A percentile compares a stretch with the other conserved stretches of the same genome.
These are phyloP conservation scores for Wickerhamia fluorescens DNA, from an alignment of 805 yeast species.

Conservation along the genomic window DNA sequence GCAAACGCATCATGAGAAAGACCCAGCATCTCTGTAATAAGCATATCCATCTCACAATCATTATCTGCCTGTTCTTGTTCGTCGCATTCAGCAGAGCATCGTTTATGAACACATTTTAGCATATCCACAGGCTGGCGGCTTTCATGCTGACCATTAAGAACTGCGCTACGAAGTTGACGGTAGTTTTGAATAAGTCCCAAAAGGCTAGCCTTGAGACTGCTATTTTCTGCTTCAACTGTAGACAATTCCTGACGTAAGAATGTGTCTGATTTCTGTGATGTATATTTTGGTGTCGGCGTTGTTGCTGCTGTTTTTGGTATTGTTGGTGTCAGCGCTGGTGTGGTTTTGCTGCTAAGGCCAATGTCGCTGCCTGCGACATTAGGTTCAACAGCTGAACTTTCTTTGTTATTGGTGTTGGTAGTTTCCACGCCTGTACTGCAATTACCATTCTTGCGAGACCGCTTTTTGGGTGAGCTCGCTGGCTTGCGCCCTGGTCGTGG, in stretches of 20 bases:
- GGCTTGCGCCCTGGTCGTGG: constrained; percentile 70
- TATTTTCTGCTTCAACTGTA: constrained; percentile 25
- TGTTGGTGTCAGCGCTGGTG: too few relatives aligned
- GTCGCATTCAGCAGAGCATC: background rate
- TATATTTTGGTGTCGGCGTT: constrained; percentile 3
- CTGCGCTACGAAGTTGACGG: constrained; percentile 26
- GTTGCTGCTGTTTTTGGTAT: constrained; percentile 4
- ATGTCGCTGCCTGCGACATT: too few relatives aligned
- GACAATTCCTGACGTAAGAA: background rate
- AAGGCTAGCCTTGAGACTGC: constrained; percentile 26
- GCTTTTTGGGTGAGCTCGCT: constrained; percentile 5
- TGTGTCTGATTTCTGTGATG: too few relatives aligned
- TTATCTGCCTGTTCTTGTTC: background rate
- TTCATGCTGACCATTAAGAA: constrained; percentile 10
- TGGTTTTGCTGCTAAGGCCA: too few relatives aligned
- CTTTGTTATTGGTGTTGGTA: too few relatives aligned
- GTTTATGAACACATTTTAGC: background rate
- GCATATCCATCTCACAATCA: background rate
- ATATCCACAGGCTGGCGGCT: background rate
- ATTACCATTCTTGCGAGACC: constrained; percentile 2
- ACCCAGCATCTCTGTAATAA: background rate
- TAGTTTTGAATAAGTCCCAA: constrained; percentile 35
- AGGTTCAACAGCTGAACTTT: too few relatives aligned
- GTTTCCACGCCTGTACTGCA: too few relatives aligned
- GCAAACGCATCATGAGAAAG: background rate